These are phyloP conservation scores for Thymus quinquecostatus DNA, from an alignment of 257 asterid species.

Conservation along the genomic window DNA sequence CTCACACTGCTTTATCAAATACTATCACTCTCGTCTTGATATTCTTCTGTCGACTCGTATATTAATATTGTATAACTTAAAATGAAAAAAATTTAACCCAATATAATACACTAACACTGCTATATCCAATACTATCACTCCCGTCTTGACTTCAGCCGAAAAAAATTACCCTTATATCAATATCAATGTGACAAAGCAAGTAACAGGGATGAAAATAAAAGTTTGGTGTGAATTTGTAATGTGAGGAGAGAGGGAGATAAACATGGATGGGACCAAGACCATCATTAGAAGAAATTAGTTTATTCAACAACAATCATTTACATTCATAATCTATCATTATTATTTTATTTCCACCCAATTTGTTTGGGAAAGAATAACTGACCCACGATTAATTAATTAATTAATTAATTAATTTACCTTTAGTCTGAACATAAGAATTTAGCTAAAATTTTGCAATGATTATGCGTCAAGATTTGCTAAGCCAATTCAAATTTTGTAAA, in stretches of 20 bases:
- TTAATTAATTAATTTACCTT: background rate
- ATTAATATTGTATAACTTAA: no score
- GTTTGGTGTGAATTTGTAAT: slow-evolving; percentile 41
- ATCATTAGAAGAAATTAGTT: slow-evolving; percentile 42
- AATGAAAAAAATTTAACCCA: no score
- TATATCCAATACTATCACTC: no score
- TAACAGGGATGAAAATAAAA: slow-evolving; percentile 1
- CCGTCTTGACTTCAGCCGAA: no score
- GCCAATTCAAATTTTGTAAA: no score
- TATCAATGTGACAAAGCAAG: no score
- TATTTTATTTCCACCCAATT: slow-evolving; percentile 42
- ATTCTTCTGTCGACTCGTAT: no score
- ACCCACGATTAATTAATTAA: slow-evolving; percentile 39
- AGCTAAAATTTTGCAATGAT: background rate
- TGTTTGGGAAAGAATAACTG: slow-evolving; percentile 47
- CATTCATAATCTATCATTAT: slow-evolving; percentile 29
- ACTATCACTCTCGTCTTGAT: no score
- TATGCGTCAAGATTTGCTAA: background rate
- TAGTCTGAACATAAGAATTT: background rate
- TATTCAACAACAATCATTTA: slow-evolving; percentile 43
- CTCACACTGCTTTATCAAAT: no score
- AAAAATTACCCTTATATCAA: no score
- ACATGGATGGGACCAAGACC: slow-evolving; percentile 57
- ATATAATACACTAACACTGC: no score
- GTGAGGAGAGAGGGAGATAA: slow-evolving; percentile 31